These are phyloP conservation scores for Erythrophleum ivorense DNA, from an alignment of 331 rosid genomes.

Conservation along the genomic window DNA sequence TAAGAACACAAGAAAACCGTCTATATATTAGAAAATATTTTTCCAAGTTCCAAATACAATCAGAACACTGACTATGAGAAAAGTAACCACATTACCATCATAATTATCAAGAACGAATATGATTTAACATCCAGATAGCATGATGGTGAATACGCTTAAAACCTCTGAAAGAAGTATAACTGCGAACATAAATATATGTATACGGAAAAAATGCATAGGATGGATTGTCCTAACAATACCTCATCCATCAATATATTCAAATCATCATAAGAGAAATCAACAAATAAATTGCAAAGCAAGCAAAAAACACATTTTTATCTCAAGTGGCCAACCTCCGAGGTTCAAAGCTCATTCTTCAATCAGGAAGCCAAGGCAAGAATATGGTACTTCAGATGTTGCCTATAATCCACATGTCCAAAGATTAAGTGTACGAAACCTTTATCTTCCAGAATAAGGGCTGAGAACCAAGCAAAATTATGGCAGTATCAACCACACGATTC, in stretches of 20 bases:
- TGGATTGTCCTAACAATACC: conserved; percentile 24
- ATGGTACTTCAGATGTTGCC: conserved; percentile 35
- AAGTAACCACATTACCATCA: neutral
- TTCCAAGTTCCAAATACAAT: conserved; percentile 12
- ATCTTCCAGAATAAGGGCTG: conserved; percentile 31
- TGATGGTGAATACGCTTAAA: neutral
- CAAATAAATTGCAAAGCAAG: conserved; percentile 19
- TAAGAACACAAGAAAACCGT: neutral
- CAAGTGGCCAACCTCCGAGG: conserved; percentile 52
- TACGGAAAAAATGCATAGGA: neutral
- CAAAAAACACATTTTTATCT: neutral
- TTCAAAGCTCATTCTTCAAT: conserved; percentile 31
- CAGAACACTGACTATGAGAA: neutral
- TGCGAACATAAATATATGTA: neutral
- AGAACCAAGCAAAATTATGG: conserved; percentile 32
- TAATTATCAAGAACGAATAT: neutral
- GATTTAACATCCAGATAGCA: conserved; percentile 15
- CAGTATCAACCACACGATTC: conserved; percentile 27
- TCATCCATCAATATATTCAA: neutral
- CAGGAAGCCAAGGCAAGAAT: conserved; percentile 34
- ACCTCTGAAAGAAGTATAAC: neutral
- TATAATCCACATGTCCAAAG: conserved; percentile 27
- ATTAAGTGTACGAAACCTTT: conserved; percentile 31
- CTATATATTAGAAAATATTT: neutral
- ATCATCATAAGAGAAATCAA: neutral